Percentiles rank a stretch among this genome's conserved stretches.
Evolutionary conservation across 495 filamentous ascomycete species (phyloP).

Genomic region (Cercophora newfieldiana): DNA sequence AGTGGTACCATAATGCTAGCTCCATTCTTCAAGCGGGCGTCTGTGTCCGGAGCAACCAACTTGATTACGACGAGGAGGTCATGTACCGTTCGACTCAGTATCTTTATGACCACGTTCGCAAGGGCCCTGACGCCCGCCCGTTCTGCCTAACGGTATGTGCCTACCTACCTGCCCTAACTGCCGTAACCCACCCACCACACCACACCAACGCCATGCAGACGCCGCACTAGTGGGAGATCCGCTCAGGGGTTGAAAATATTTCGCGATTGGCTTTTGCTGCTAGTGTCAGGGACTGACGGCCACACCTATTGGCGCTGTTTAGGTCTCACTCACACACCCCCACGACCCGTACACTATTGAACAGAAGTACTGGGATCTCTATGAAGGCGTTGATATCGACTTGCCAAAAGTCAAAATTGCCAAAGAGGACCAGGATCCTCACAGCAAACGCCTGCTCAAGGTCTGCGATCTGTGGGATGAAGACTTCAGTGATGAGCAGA

Average conservation of each 20-base stretch:
- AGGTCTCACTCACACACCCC: slow-evolving; percentile 84
- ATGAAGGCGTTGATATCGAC: slow-evolving; percentile 82
- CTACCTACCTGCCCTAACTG: background rate
- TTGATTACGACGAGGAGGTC: slow-evolving; percentile 94
- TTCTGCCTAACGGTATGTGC: slow-evolving; percentile 72
- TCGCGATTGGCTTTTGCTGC: background rate
- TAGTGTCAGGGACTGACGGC: slow-evolving; percentile 15
- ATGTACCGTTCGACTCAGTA: slow-evolving; percentile 83
- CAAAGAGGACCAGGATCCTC: slow-evolving; percentile 75
- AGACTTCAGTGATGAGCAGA: slow-evolving; percentile 74
- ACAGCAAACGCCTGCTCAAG: slow-evolving; percentile 76
- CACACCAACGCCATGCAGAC: background rate
- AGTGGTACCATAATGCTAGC: slow-evolving; percentile 92
- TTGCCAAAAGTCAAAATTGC: slow-evolving; percentile 72
- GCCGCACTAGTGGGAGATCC: background rate
- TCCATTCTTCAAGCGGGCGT: slow-evolving; percentile 83
- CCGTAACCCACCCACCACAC: background rate
- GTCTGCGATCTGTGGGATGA: slow-evolving; percentile 78
- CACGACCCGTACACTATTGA: slow-evolving; percentile 92
- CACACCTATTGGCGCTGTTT: background rate
- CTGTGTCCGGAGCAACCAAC: slow-evolving; percentile 83
- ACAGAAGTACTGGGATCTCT: slow-evolving; percentile 83
- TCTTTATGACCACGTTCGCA: slow-evolving; percentile 77
- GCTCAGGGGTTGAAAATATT: background rate
- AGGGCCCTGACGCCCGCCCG: slow-evolving; percentile 64